Conservation (phyloP, 2,329 filamentous ascomycete genomes). For the Claviceps citrina region DNA sequence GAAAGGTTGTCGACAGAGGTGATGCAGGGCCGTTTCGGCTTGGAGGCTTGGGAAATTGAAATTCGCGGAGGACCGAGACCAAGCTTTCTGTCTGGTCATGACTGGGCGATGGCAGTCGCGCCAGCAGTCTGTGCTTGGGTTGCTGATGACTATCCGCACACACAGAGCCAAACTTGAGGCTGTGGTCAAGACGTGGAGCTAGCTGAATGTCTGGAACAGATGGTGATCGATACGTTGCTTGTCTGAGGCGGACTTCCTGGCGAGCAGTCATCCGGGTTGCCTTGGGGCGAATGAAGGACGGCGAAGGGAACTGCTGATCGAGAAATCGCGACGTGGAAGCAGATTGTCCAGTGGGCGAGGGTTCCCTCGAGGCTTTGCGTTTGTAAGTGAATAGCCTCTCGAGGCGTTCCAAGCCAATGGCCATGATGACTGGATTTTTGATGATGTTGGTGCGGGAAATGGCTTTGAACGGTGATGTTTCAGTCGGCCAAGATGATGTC, state of each 20-base stretch:
- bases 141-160: conserved; percentile 6
- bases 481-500: no score
- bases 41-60: conserved; percentile 23
- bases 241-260: conserved; percentile 26
- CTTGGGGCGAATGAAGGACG: conserved; percentile 41
- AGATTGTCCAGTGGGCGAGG: conserved; percentile 12
- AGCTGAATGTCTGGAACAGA: conserved; percentile 11
- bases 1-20: conserved; percentile 11
- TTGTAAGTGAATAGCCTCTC: conserved; percentile 37
- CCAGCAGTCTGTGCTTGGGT: conserved; percentile 1
- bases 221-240: conserved; percentile 16
- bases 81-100: conserved; percentile 11
- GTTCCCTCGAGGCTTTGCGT: conserved; percentile 17
- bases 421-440: no score
- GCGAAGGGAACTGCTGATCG: conserved; percentile 30
- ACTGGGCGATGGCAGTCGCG: conserved; percentile 14
- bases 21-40: conserved; percentile 14
- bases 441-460: no score
- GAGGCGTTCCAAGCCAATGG: conserved; percentile 32
- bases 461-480: no score
- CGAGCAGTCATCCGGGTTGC: conserved; percentile 41
- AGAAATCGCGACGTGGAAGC: conserved; percentile 11
- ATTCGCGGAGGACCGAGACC: conserved; percentile 19
- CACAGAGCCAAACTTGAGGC: conserved; percentile 6
- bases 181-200: conserved; percentile 4